A percentile compares a stretch with the other conserved stretches of the same genome.
phyloP scores from a whole-genome alignment of 108 stramenopile species.

The Phaeodactylum tricornutum region DNA sequence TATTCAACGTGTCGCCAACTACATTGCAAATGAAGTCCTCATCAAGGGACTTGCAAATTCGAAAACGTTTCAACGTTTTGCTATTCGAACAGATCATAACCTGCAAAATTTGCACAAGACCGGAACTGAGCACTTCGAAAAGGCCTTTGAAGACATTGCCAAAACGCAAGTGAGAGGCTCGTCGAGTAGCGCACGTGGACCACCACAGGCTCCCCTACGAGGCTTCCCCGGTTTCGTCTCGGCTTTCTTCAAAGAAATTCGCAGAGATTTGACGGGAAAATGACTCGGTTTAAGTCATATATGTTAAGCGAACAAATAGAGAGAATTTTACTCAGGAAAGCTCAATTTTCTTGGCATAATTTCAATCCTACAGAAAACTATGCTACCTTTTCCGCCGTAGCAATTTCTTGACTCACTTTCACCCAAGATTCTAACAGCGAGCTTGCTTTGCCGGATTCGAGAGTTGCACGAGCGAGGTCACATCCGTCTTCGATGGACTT shows the following conservation, averaged over 20 bases:
- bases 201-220: slow-evolving; percentile 49
- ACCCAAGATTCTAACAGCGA: slow-evolving; percentile 69
- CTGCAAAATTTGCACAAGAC: slow-evolving; percentile 55
- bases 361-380: no score
- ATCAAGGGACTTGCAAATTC: slow-evolving; percentile 80
- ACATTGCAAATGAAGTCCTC: slow-evolving; percentile 75
- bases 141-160: slow-evolving; percentile 52
- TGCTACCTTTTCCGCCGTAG: no score
- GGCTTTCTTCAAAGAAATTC: slow-evolving; percentile 64
- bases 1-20: slow-evolving; percentile 62
- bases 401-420: slow-evolving; percentile 56
- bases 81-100: slow-evolving; percentile 57
- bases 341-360: no score
- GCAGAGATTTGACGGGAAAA: slow-evolving; percentile 51
- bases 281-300: no score
- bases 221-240: slow-evolving; percentile 67
- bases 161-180: slow-evolving; percentile 19
- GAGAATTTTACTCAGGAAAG: no score
- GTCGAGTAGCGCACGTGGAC: slow-evolving; percentile 15
- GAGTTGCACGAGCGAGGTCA: slow-evolving; percentile 57
- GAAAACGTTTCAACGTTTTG: slow-evolving; percentile 72
- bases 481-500: slow-evolving; percentile 88
- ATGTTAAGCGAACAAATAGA: no score
- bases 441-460: slow-evolving; percentile 66
- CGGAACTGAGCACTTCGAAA: slow-evolving; percentile 49